phyloP scores from a whole-genome alignment of 805 yeast species.

The Kodamaea neixiangensis region DNA sequence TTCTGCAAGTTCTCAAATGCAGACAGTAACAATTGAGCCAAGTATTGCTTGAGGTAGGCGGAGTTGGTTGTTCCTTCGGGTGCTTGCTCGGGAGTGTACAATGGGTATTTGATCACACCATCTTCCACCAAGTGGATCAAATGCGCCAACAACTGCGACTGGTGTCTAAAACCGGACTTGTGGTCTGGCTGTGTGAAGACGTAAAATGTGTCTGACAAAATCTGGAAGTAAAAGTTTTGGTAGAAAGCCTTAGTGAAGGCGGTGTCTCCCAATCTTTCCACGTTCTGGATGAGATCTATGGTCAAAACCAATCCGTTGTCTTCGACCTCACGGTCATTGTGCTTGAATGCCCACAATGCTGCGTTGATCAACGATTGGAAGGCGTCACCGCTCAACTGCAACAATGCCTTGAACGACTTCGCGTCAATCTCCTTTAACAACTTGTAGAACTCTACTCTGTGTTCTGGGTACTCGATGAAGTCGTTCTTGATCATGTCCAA shows the following conservation, averaged over 20 bases:
- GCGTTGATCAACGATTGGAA: constrained; percentile 91
- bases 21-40: constrained; percentile 74
- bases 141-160: constrained; percentile 79
- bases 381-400: constrained; percentile 87
- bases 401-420: constrained; percentile 81
- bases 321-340: constrained; percentile 95
- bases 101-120: constrained; percentile 70
- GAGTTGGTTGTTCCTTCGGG: constrained; percentile 84
- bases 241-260: constrained; percentile 84
- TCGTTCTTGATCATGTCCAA: constrained; percentile 94
- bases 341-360: constrained; percentile 97
- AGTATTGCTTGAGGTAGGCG: constrained; percentile 73
- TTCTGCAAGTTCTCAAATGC: constrained; percentile 93
- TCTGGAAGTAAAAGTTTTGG: constrained; percentile 83
- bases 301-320: constrained; percentile 85
- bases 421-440: constrained; percentile 83
- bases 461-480: constrained; percentile 96
- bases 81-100: constrained; percentile 78
- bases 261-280: constrained; percentile 69
- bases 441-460: constrained; percentile 93
- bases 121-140: constrained; percentile 82
- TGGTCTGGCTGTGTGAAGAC: constrained; percentile 97
- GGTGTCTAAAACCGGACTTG: constrained; percentile 91
- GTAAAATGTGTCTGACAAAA: constrained; percentile 86
- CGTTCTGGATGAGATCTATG: constrained; percentile 79